Evolutionary conservation across 805 yeast genomes (phyloP), one percentile per base, ranked within the genome.

Genomic region (Ogataea angusta): DNA sequence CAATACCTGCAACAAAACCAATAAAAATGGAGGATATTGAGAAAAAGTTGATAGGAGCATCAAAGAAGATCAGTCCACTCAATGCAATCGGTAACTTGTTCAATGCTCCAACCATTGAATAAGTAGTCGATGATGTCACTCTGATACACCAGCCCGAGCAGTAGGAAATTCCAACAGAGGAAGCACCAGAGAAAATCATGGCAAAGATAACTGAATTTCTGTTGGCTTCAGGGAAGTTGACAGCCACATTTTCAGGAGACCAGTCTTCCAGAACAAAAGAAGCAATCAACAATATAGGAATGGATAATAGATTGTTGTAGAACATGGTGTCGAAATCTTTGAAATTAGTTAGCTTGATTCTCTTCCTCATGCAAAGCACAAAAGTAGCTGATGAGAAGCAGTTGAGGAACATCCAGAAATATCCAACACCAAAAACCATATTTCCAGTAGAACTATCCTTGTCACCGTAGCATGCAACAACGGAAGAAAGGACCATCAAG

Each of bases 91-190:
- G 99, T 57, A 93, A 80, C 72, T 93, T 93, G 80, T 93, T 93
- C 67, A 93, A 78, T 40, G 99, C 99, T 66, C 99, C 99, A 45
- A 93, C 98, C 99, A 93, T 93, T 40, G 96, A 88, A 73, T 93
- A 93, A 41, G 99, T 93, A 41, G 99, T 93, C 19, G 98, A 90
- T 16, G 97, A 88, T 31, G 99, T 93, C 50, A 93, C 98, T 72
- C 99, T 87, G 52, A 93, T 95, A 78, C 99, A 93, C 99, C 99
- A 93, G 47, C 97, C 99, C 10, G 98, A 89, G 68, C 96, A 88
- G 78, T 93, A 93, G 32, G 98, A 91, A 64, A 93, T 93, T 71
- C 95, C 97, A 39, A 93, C 95, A 23, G 97, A 84, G 32, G 95
- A 83, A 54, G 86, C 78, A 67, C 99, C 99, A 26, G 96, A 87